Evolutionary conservation across 1,139 yeast genomes (phyloP).

Genomic region (Pichia cactophila): DNA sequence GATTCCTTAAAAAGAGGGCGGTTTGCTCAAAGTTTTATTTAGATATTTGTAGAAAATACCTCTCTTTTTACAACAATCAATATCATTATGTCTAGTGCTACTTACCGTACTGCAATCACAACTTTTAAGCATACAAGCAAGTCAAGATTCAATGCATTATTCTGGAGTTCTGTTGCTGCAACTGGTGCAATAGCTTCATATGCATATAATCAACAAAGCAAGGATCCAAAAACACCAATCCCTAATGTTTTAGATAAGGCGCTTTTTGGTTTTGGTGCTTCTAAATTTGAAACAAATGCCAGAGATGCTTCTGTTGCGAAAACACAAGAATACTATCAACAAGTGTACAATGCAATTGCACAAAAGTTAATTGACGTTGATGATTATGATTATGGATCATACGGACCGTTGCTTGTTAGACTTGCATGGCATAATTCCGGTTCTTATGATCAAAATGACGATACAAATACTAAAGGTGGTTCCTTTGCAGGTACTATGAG

Average conservation of each 20-base stretch:
- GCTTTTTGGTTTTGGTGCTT: constrained; percentile 22
- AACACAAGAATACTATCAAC: constrained; percentile 54
- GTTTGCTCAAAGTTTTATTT: neutral
- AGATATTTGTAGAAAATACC: no score
- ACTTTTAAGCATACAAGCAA: constrained; percentile 1
- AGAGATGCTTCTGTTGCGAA: constrained; percentile 26
- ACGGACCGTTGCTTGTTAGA: constrained; percentile 57
- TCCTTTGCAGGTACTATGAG: constrained; percentile 82
- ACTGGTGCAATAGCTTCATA: constrained; percentile 19
- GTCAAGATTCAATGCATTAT: neutral
- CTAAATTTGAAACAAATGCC: constrained; percentile 17
- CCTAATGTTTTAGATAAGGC: constrained; percentile 12
- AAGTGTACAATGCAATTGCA: constrained; percentile 76
- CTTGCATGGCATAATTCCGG: constrained; percentile 71
- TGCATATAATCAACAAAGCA: constrained; percentile 11
- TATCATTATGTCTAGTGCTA: constrained; percentile 1
- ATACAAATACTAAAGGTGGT: constrained; percentile 52
- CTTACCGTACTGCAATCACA: constrained; percentile 1
- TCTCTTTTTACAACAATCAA: neutral
- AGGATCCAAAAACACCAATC: constrained; percentile 9
- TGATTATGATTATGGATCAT: constrained; percentile 65
- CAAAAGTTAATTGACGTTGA: constrained; percentile 64
- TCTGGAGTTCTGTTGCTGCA: constrained; percentile 11
- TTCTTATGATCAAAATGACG: constrained; percentile 51
- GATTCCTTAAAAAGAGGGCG: neutral